Percentiles rank a stretch among this genome's conserved stretches.
phyloP scores from a whole-genome alignment of 2,329 filamentous ascomycete species.

The Penicillium sp. region DNA sequence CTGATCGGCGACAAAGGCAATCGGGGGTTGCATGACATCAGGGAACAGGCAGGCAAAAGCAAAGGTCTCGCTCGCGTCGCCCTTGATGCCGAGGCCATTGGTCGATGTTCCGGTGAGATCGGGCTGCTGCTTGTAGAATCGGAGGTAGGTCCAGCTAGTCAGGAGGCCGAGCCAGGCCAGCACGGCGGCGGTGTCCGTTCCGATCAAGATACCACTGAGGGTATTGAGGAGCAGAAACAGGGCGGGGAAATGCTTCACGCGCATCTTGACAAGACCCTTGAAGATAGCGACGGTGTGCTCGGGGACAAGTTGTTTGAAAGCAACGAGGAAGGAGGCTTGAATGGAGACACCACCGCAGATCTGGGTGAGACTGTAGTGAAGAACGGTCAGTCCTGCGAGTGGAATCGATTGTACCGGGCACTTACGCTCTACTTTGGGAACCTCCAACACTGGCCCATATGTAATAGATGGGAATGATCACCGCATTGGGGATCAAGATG shows the following conservation, averaged over 20 bases:
- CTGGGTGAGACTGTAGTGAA: conserved; percentile 61
- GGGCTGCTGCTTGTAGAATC: conserved; percentile 76
- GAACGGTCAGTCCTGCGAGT: conserved; percentile 20
- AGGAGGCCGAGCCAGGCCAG: conserved; percentile 77
- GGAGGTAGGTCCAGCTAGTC: conserved; percentile 89
- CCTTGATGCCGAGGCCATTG: conserved; percentile 59
- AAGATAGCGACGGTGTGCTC: conserved; percentile 96
- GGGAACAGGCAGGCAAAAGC: conserved; percentile 96
- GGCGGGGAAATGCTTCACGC: conserved; percentile 75
- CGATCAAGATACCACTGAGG: conserved; percentile 59
- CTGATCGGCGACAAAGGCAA: conserved; percentile 67
- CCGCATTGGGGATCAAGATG: conserved; percentile 71
- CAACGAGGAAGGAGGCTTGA: conserved; percentile 89
- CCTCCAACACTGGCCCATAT: conserved; percentile 63
- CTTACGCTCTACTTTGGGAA: conserved; percentile 37
- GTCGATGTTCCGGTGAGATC: conserved; percentile 53
- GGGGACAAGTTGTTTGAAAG: conserved; percentile 95
- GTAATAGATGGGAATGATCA: conserved; percentile 69
- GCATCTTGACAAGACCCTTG: conserved; percentile 79
- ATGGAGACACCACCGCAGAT: conserved; percentile 85
- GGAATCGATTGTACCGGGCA: neutral
- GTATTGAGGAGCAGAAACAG: conserved; percentile 69
- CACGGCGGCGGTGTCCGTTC: conserved; percentile 72
- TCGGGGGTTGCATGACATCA: conserved; percentile 69
- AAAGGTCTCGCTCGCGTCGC: conserved; percentile 94